Conservation (phyloP, 2,329 filamentous ascomycete species). For the Paecilomyces niveus region DNA sequence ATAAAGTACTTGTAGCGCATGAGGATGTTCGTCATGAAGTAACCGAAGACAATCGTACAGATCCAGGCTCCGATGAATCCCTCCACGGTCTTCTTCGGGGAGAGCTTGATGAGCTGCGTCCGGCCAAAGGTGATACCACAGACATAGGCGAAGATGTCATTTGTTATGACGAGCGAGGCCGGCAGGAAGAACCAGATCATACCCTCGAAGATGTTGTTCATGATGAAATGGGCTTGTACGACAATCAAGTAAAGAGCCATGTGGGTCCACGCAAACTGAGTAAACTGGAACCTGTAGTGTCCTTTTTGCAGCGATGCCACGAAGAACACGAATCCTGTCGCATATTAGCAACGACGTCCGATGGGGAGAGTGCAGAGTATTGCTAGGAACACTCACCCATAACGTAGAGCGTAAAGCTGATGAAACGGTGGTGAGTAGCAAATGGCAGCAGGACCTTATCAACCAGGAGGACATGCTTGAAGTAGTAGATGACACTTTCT, state of each 20-base stretch:
- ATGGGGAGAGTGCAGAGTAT: background rate
- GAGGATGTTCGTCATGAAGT: slow-evolving; percentile 73
- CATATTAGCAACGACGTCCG: background rate
- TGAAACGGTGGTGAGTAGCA: slow-evolving; percentile 95
- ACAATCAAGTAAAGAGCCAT: slow-evolving; percentile 98
- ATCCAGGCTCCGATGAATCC: slow-evolving; percentile 95
- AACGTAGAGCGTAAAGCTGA: slow-evolving; percentile 96
- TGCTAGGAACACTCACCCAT: slow-evolving; percentile 59
- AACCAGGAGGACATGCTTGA: slow-evolving; percentile 95
- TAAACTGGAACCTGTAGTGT: slow-evolving; percentile 97
- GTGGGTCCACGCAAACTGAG: slow-evolving; percentile 98
- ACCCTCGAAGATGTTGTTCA: slow-evolving; percentile 99
- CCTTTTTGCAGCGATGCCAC: slow-evolving; percentile 90
- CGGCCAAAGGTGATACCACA: slow-evolving; percentile 95
- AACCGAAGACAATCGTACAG: slow-evolving; percentile 82
- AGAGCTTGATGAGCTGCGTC: slow-evolving; percentile 95
- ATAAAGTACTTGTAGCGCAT: slow-evolving; percentile 95
- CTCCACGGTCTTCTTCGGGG: slow-evolving; percentile 98
- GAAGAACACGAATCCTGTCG: slow-evolving; percentile 90
- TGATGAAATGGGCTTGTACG: slow-evolving; percentile 96
- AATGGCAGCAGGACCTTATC: slow-evolving; percentile 88
- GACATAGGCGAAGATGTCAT: slow-evolving; percentile 97
- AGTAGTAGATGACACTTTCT: slow-evolving; percentile 99
- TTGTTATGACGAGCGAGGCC: slow-evolving; percentile 89
- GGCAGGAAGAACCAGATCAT: slow-evolving; percentile 99